A percentile compares a stretch with the other conserved stretches of the same genome.
Conservation (phyloP, 768 basidiomycete genomes). For the Kwoniella sp. region DNA sequence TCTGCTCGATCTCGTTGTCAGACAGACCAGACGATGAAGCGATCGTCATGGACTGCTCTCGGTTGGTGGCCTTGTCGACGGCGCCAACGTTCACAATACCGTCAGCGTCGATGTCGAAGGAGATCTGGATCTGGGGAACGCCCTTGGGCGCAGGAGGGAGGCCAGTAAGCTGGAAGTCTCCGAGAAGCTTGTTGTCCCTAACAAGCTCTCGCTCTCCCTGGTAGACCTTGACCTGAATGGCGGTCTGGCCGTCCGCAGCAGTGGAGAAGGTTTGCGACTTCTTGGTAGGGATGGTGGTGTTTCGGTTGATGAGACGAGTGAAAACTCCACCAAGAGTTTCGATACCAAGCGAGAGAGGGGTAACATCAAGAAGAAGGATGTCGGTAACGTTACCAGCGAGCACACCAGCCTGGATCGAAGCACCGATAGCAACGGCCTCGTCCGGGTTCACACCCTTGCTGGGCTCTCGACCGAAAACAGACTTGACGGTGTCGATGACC, state of each 20-base stretch:
- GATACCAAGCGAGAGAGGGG: constrained; percentile 73
- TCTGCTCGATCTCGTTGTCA: constrained; percentile 94
- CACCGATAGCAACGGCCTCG: constrained; percentile 97
- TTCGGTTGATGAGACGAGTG: constrained; percentile 96
- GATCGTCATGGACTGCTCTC: constrained; percentile 61
- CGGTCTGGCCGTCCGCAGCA: constrained; percentile 97
- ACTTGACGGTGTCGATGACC: constrained; percentile 89
- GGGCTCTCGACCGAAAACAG: constrained; percentile 89
- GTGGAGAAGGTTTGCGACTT: constrained; percentile 99
- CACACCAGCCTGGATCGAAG: constrained; percentile 96
- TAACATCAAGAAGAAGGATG: constrained; percentile 64
- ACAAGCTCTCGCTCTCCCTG: constrained; percentile 99
- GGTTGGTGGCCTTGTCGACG: constrained; percentile 61
- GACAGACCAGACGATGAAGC: constrained; percentile 94
- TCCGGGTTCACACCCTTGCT: constrained; percentile 99
- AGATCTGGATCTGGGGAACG: constrained; percentile 80
- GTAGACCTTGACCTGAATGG: constrained; percentile 99
- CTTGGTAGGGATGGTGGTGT: constrained; percentile 99
- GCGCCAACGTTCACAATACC: constrained; percentile 97
- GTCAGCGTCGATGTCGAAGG: constrained; percentile 84
- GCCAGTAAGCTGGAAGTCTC: constrained; percentile 98
- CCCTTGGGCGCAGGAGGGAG: constrained; percentile 65
- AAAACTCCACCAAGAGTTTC: constrained; percentile 99
- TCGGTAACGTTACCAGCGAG: constrained; percentile 94
- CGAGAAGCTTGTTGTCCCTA: constrained; percentile 95